A percentile compares a stretch with the other conserved stretches of the same genome.
Evolutionary conservation across 176 grass and related monocot species (phyloP).

Genomic region (Cymbopogon citratus): DNA sequence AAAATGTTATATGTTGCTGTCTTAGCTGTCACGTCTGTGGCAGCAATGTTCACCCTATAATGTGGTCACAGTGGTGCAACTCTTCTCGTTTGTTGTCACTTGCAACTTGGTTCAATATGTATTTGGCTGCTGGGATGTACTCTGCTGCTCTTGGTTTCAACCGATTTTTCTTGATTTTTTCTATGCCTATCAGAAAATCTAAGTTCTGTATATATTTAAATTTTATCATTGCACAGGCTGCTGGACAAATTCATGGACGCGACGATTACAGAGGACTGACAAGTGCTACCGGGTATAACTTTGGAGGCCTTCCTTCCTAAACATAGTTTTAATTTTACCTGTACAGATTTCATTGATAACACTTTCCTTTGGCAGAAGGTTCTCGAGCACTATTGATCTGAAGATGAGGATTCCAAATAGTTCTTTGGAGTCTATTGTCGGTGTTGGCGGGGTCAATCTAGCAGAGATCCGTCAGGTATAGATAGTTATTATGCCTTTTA

Average conservation of each 20-base stretch:
- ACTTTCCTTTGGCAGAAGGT: constrained; percentile 41
- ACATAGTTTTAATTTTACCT: not conserved
- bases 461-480: constrained; percentile 74
- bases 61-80: not conserved
- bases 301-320: not conserved
- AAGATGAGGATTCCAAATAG: constrained; percentile 53
- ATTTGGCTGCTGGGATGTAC: constrained; percentile 7
- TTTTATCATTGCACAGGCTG: constrained; percentile 48
- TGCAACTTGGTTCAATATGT: not conserved
- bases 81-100: not conserved
- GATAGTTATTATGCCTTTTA: constrained; percentile 15
- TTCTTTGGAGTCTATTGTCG: constrained; percentile 49
- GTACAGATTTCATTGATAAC: not conserved
- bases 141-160: constrained; percentile 3
- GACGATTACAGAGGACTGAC: constrained; percentile 43
- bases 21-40: constrained; percentile 9
- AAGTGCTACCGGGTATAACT: constrained; percentile 42
- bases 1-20: not conserved
- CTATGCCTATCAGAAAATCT: not conserved
- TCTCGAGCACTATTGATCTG: constrained; percentile 45
- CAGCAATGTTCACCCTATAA: constrained; percentile 11
- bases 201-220: constrained; percentile 18
- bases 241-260: constrained; percentile 42
- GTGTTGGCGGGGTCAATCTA: constrained; percentile 63
- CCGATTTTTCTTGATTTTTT: constrained; percentile 12